Conservation (phyloP, 2,329 filamentous ascomycete genomes). For the Paradendryphiella salina region DNA sequence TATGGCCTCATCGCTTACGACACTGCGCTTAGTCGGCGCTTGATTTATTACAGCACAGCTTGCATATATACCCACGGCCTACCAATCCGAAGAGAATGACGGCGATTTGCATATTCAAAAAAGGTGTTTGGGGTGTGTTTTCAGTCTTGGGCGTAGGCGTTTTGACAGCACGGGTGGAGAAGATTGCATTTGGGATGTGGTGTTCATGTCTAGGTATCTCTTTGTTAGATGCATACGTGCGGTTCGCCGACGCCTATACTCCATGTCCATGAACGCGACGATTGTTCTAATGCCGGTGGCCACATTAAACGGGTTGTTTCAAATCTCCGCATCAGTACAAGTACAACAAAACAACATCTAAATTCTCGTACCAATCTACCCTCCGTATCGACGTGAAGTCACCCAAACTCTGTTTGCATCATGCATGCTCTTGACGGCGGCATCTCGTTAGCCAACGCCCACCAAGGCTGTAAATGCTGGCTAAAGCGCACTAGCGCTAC, state of each 20-base stretch:
- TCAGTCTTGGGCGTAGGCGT: conserved; percentile 6
- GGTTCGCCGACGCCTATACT: conserved; percentile 2
- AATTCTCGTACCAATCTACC: not conserved
- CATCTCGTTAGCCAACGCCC: not conserved
- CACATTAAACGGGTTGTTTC: conserved; percentile 17
- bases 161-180: conserved; percentile 7
- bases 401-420: not conserved
- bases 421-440: not conserved
- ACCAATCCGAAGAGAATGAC: conserved; percentile 9
- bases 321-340: conserved; percentile 7
- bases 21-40: conserved; percentile 13
- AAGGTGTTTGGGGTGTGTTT: conserved; percentile 18
- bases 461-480: not conserved
- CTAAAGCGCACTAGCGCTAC: not conserved
- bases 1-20: conserved; percentile 2
- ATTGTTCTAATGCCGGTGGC: conserved; percentile 16
- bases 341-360: conserved; percentile 1
- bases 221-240: conserved; percentile 6
- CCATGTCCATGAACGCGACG: conserved; percentile 21
- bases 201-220: conserved; percentile 10
- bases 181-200: conserved; percentile 19
- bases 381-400: not conserved
- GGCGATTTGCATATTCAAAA: conserved; percentile 26
- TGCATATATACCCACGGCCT: conserved; percentile 29
- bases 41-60: conserved; percentile 19